Evolutionary conservation across 176 grass and related monocot species (phyloP).

Genomic region (Leersia perrieri): DNA sequence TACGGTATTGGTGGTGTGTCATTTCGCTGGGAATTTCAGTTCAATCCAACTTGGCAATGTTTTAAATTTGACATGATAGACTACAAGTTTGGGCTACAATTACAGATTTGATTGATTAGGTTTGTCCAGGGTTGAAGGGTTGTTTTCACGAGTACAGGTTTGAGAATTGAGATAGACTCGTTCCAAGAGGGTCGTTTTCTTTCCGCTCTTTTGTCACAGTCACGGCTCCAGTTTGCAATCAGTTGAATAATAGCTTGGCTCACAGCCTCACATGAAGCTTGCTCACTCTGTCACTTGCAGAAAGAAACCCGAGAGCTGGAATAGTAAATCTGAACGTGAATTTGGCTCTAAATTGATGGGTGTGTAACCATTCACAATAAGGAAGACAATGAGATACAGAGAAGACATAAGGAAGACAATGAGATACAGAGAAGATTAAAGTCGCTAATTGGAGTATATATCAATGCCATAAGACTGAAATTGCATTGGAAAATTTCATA

Average conservation of each 20-base stretch:
- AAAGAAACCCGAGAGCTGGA: background rate
- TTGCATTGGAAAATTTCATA: background rate
- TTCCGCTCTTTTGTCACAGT: background rate
- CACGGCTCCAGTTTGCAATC: background rate
- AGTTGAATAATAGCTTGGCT: background rate
- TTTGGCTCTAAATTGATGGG: background rate
- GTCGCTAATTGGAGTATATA: background rate
- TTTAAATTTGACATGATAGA: background rate
- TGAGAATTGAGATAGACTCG: background rate
- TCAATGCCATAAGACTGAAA: background rate
- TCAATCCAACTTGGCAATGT: background rate
- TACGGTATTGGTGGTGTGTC: background rate
- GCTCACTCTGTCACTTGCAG: background rate
- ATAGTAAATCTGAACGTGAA: background rate
- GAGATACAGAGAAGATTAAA: background rate
- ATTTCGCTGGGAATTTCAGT: background rate
- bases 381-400: background rate
- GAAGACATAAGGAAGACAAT: background rate
- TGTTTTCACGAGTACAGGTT: background rate
- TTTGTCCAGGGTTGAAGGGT: background rate
- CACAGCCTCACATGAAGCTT: conserved; percentile 7
- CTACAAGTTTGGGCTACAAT: background rate
- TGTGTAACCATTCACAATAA: background rate
- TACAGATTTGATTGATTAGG: background rate
- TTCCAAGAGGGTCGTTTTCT: background rate